Conservation (phyloP, 192 early-diverging fungal species). For the Entomortierella beljakovae region DNA sequence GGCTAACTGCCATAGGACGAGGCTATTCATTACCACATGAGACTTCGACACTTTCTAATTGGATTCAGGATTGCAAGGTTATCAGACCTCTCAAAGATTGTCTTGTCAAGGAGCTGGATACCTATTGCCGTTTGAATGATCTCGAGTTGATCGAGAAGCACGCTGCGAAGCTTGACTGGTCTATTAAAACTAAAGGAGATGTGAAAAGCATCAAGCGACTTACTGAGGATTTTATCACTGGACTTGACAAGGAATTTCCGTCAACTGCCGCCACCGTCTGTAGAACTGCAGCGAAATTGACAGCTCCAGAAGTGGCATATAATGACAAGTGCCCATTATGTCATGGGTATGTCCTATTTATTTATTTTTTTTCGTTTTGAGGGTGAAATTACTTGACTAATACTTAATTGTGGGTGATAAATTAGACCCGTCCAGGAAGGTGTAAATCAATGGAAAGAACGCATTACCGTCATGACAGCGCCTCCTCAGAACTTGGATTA, state of each 20-base stretch:
- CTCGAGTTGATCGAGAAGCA: slow-evolving; percentile 30
- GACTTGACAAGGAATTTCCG: slow-evolving; percentile 83
- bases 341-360: slow-evolving; percentile 76
- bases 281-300: slow-evolving; percentile 83
- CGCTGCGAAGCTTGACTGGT: slow-evolving; percentile 26
- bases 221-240: slow-evolving; percentile 84
- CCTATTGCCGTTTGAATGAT: slow-evolving; percentile 68
- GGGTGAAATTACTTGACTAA: no score
- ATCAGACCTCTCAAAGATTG: slow-evolving; percentile 87
- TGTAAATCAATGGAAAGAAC: slow-evolving; percentile 61
- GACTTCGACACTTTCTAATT: slow-evolving; percentile 67
- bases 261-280: slow-evolving; percentile 88
- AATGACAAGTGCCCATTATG: slow-evolving; percentile 71
- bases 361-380: slow-evolving; percentile 1
- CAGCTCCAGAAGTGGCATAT: slow-evolving; percentile 62
- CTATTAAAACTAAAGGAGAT: slow-evolving; percentile 39
- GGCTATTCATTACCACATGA: slow-evolving; percentile 88
- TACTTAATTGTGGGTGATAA: no score
- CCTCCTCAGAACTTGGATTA: background rate
- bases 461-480: slow-evolving; percentile 59
- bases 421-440: slow-evolving; percentile 59
- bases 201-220: slow-evolving; percentile 65
- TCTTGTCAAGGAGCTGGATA: slow-evolving; percentile 80
- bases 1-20: slow-evolving; percentile 84
- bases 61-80: slow-evolving; percentile 66